phyloP scores from a whole-genome alignment of 345 rosid species.

The Salix udensis region DNA sequence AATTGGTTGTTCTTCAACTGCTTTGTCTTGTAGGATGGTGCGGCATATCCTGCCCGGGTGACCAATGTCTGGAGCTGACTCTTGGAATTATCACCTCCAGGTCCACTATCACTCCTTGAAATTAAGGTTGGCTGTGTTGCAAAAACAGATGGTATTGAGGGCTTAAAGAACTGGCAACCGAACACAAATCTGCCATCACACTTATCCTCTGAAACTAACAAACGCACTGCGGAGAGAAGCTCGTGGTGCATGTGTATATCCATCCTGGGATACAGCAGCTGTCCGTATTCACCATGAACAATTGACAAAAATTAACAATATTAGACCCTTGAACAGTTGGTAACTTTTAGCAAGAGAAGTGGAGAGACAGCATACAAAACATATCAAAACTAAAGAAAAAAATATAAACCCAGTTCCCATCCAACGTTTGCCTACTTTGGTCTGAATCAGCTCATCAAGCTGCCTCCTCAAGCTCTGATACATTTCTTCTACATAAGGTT shows the following conservation, averaged over 20 bases:
- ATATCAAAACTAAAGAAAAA: background rate
- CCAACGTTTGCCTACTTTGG: conserved; percentile 50
- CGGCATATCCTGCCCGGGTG: conserved; percentile 68
- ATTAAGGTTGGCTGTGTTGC: conserved; percentile 32
- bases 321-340: conserved; percentile 5
- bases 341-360: background rate
- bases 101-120: conserved; percentile 66
- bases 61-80: conserved; percentile 85
- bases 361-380: background rate
- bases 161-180: conserved; percentile 49
- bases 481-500: conserved; percentile 58
- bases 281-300: conserved; percentile 22
- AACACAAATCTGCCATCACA: conserved; percentile 74
- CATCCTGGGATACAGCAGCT: conserved; percentile 72
- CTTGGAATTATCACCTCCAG: conserved; percentile 87
- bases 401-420: background rate
- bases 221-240: conserved; percentile 56
- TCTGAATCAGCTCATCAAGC: conserved; percentile 73
- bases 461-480: conserved; percentile 63
- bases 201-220: conserved; percentile 54
- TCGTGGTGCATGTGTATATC: conserved; percentile 45
- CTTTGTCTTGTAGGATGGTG: conserved; percentile 70
- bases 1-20: conserved; percentile 71
- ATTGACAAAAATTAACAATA: conserved; percentile 10
- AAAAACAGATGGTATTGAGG: conserved; percentile 28